Conservation (phyloP, 1,139 yeast genomes). For the Geotrichum citri-aurantii region DNA sequence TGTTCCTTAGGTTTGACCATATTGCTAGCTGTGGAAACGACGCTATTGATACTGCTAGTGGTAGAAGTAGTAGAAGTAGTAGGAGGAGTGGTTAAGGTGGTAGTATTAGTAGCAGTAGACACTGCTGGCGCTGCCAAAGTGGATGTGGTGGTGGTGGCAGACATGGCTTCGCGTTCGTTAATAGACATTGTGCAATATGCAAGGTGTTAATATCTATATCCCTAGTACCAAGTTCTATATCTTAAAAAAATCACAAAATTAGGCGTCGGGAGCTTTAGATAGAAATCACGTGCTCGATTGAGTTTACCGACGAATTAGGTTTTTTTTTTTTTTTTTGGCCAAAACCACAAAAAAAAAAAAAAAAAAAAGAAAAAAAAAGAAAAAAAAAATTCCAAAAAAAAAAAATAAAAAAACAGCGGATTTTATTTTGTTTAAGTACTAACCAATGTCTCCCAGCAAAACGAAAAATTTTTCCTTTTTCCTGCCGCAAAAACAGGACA, state of each 20-base stretch:
- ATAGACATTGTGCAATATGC: neutral
- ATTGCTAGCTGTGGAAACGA: neutral
- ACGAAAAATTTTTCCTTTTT: neutral
- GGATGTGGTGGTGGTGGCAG: neutral
- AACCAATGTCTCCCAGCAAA: neutral
- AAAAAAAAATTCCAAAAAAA: neutral
- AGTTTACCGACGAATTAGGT: too few species aligned
- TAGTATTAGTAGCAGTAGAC: neutral
- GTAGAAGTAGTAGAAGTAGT: neutral
- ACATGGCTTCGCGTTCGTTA: neutral
- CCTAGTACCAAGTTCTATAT: neutral
- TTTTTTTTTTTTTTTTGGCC: too few species aligned
- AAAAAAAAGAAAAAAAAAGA: too few species aligned
- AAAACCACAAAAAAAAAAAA: too few species aligned
- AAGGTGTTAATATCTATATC: neutral
- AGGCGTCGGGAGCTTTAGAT: too few species aligned
- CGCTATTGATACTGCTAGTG: neutral
- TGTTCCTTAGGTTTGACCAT: neutral
- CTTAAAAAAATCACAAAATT: too few species aligned
- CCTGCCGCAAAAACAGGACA: neutral
- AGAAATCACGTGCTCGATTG: neutral
- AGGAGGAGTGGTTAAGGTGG: neutral
- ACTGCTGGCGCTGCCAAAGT: neutral
- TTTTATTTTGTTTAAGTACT: neutral
- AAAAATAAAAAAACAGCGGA: neutral